Percentiles rank a stretch among this genome's conserved stretches.
Evolutionary conservation across 2,329 filamentous ascomycete genomes (phyloP).

Genomic region (Sporothrix variecibatus): DNA sequence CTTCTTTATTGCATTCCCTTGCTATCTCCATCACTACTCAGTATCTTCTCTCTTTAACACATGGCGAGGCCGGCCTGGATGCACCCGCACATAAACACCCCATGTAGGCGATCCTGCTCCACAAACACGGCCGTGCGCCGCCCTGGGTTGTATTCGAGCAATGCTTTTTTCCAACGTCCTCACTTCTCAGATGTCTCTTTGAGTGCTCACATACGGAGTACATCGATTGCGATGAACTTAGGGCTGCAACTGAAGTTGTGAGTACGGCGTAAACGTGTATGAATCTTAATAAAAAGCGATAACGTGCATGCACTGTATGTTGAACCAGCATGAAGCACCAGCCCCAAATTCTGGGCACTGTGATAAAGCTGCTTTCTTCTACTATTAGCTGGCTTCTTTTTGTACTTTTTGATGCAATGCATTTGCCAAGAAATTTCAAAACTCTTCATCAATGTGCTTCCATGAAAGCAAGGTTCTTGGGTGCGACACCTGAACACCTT

Average conservation of each 20-base stretch:
- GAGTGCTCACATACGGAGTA: background rate
- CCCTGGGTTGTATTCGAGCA: background rate
- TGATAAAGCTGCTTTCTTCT: background rate
- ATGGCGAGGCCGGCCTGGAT: background rate
- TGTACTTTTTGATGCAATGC: background rate
- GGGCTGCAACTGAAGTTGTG: background rate
- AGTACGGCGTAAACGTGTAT: background rate
- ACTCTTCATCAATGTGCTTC: conserved; percentile 8
- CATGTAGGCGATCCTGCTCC: conserved; percentile 15
- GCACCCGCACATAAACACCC: background rate
- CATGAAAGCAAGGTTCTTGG: background rate
- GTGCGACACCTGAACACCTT: background rate
- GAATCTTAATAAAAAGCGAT: background rate
- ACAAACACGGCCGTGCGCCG: background rate
- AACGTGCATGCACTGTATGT: background rate
- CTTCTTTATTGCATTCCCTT: background rate
- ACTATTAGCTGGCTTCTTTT: background rate
- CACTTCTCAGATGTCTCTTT: background rate
- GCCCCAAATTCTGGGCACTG: background rate
- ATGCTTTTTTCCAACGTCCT: background rate
- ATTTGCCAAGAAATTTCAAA: background rate
- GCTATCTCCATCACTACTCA: background rate
- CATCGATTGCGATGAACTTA: no score
- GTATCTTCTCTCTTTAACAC: background rate
- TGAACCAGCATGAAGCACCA: background rate